These are phyloP conservation scores for Ustilago lituana DNA, from an alignment of 1,284 basidiomycete species.

Conservation along the genomic window DNA sequence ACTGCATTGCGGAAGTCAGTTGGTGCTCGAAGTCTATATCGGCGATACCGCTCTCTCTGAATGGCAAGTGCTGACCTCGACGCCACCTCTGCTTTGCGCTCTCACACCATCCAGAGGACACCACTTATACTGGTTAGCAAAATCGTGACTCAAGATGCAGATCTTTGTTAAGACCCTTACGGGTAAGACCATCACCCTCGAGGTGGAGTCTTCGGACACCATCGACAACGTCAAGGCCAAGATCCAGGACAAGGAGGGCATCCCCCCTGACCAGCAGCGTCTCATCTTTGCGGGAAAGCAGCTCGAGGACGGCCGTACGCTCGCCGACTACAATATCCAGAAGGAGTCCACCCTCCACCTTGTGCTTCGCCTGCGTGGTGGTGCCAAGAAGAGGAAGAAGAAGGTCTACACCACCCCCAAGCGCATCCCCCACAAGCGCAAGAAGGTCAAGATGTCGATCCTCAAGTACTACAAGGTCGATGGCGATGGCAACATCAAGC, in stretches of 20 bases:
- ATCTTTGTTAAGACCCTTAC: conserved; percentile 67
- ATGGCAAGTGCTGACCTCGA: conserved; percentile 11
- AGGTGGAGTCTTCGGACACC: conserved; percentile 68
- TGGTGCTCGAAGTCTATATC: too few species aligned
- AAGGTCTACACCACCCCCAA: conserved; percentile 98
- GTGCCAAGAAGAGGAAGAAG: conserved; percentile 99
- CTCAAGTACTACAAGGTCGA: conserved; percentile 99
- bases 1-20: too few species aligned
- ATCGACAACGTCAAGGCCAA: conserved; percentile 68
- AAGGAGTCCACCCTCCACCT: conserved; percentile 71
- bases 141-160: conserved; percentile 58
- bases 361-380: conserved; percentile 79
- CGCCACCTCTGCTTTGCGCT: background rate
- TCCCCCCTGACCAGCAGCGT: conserved; percentile 95
- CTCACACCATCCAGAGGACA: conserved; percentile 45
- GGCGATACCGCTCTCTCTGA: too few species aligned
- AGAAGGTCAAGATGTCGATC: conserved; percentile 99
- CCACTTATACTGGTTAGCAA: conserved; percentile 63
- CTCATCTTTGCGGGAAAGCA: conserved; percentile 99
- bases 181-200: conserved; percentile 68
- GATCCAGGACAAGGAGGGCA: conserved; percentile 75
- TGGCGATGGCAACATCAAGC: conserved; percentile 99
- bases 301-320: conserved; percentile 73
- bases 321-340: conserved; percentile 79
- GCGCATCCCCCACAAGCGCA: conserved; percentile 99